Evolutionary conservation across 495 filamentous ascomycete genomes (phyloP).

Genomic region (Aspergillus affinis): DNA sequence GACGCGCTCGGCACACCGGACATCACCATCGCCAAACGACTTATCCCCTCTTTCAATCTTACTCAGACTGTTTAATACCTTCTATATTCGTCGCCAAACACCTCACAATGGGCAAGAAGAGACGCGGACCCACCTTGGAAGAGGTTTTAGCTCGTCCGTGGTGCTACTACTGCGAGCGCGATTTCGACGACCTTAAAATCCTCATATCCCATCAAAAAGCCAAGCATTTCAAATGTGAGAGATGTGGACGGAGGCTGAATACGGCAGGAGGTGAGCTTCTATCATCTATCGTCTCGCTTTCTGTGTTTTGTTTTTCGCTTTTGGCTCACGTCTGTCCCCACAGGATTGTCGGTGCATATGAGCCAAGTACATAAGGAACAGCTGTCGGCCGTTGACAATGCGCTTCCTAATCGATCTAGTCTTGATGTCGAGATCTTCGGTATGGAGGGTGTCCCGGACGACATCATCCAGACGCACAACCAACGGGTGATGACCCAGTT

Average conservation of each 20-base stretch:
- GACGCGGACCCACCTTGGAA: constrained; percentile 78
- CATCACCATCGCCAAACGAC: not conserved
- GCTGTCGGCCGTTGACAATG: constrained; percentile 83
- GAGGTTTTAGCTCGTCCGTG: constrained; percentile 85
- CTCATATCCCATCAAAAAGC: constrained; percentile 96
- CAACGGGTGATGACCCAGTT: constrained; percentile 80
- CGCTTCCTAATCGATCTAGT: constrained; percentile 75
- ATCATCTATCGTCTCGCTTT: constrained; percentile 18
- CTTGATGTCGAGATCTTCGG: constrained; percentile 96
- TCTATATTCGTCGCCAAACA: not conserved
- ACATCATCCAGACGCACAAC: constrained; percentile 76
- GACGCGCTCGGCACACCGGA: not conserved
- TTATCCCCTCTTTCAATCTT: not conserved
- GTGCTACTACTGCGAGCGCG: constrained; percentile 99
- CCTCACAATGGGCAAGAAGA: constrained; percentile 75
- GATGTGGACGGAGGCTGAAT: constrained; percentile 82
- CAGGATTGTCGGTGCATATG: constrained; percentile 94
- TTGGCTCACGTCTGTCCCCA: constrained; percentile 9
- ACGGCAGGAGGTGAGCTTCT: constrained; percentile 80
- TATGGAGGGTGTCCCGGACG: constrained; percentile 94
- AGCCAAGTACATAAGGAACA: constrained; percentile 97
- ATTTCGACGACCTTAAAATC: constrained; percentile 96
- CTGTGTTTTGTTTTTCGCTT: not conserved
- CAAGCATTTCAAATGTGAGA: constrained; percentile 96
- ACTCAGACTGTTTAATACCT: not conserved